phyloP scores from a whole-genome alignment of 257 asterid species.

The Solanum appendiculatum region DNA sequence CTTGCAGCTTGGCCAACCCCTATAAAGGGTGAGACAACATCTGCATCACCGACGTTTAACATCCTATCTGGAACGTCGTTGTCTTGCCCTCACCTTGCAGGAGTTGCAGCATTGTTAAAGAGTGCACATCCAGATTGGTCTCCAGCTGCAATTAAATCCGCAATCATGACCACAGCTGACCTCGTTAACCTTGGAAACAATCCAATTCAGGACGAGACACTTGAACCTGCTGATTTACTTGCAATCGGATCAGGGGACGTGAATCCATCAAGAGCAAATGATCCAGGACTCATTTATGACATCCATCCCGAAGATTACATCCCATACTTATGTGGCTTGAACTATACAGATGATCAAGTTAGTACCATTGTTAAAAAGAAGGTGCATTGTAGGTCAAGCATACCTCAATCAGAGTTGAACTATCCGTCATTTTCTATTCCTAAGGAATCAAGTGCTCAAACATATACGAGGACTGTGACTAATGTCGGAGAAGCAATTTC shows the following conservation, averaged over 20 bases:
- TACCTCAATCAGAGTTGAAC: neutral
- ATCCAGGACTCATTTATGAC: constrained; percentile 12
- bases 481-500: constrained; percentile 11
- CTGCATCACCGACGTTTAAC: neutral
- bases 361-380: neutral
- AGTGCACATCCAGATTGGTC: constrained; percentile 1
- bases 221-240: neutral
- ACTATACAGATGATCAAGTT: neutral
- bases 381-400: neutral
- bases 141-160: neutral
- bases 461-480: neutral
- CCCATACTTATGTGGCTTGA: constrained; percentile 1
- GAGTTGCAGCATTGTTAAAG: constrained; percentile 2
- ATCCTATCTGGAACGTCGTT: neutral
- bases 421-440: constrained; percentile 12
- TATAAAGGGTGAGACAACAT: neutral
- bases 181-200: neutral
- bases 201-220: neutral
- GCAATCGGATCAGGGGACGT: constrained; percentile 5
- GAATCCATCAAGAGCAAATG: constrained; percentile 3
- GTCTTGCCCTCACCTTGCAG: constrained; percentile 3
- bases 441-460: neutral
- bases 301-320: neutral
- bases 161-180: neutral
- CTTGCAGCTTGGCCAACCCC: neutral